Percentiles rank a stretch among this genome's conserved stretches.
These are phyloP conservation scores for Colletotrichum sp. DNA, from an alignment of 2,329 filamentous ascomycete genomes.

Conservation along the genomic window DNA sequence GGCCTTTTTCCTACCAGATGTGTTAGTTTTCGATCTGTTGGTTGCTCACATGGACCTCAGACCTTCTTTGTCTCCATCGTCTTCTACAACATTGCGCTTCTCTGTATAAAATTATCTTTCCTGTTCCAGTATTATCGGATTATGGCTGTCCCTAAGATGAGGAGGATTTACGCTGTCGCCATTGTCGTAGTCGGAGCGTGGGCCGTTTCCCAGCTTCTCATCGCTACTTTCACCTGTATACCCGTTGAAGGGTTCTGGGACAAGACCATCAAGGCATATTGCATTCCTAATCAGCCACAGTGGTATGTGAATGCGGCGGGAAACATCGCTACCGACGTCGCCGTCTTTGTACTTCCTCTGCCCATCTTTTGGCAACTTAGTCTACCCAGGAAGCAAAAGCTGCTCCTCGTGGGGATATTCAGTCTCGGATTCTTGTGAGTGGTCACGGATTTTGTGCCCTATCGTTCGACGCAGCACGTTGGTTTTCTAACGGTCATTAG, in stretches of 20 bases:
- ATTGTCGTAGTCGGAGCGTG: constrained; percentile 30
- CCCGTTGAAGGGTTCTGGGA: constrained; percentile 32
- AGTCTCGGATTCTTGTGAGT: constrained; percentile 31
- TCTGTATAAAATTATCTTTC: constrained; percentile 36
- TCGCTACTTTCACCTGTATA: constrained; percentile 27
- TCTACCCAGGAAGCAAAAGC: constrained; percentile 24
- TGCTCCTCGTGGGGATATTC: constrained; percentile 29
- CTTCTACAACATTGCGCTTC: constrained; percentile 32
- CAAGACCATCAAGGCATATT: constrained; percentile 19
- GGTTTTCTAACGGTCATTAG: background rate
- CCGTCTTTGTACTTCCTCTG: constrained; percentile 28
- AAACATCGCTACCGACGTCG: constrained; percentile 30
- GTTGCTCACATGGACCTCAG: constrained; percentile 18
- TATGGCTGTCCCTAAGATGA: constrained; percentile 28
- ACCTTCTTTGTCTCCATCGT: constrained; percentile 33
- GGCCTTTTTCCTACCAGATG: background rate
- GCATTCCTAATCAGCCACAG: constrained; percentile 24
- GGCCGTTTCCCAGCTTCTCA: constrained; percentile 29
- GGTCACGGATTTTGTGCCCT: background rate
- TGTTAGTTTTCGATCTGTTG: background rate
- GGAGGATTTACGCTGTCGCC: constrained; percentile 27
- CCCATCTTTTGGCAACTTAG: constrained; percentile 27
- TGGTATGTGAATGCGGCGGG: constrained; percentile 29
- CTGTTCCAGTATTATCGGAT: constrained; percentile 41
- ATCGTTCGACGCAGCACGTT: background rate